These are phyloP conservation scores for Pseudogymnoascus sp. DNA, from an alignment of 2,329 filamentous ascomycete species.

Conservation along the genomic window DNA sequence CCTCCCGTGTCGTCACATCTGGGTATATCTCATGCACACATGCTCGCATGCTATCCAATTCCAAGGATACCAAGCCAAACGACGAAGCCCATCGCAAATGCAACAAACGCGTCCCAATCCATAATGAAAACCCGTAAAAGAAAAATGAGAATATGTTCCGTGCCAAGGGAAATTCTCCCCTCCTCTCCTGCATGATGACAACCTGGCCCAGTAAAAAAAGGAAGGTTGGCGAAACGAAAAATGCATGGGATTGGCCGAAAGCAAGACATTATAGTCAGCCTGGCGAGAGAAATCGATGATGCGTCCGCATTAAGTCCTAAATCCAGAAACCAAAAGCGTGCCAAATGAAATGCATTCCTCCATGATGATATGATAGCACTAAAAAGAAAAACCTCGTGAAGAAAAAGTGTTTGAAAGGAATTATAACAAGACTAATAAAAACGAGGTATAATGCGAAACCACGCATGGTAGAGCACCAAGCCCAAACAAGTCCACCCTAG, in stretches of 20 bases:
- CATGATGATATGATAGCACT: not conserved
- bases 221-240: not conserved
- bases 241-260: not conserved
- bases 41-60: constrained; percentile 9
- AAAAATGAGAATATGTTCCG: not conserved
- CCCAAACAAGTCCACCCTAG: constrained; percentile 9
- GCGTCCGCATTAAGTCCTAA: not conserved
- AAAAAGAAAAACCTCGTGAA: not conserved
- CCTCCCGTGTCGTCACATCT: constrained; percentile 7
- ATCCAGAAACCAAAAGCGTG: not conserved
- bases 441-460: constrained; percentile 8
- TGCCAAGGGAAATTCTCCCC: not conserved
- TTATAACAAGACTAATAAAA: constrained; percentile 1
- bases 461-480: not conserved
- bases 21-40: constrained; percentile 8
- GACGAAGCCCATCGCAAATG: constrained; percentile 8
- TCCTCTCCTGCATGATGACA: not conserved
- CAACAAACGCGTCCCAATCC: constrained; percentile 3
- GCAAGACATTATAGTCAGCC: not conserved
- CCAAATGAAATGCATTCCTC: constrained; percentile 5
- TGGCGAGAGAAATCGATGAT: not conserved
- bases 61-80: constrained; percentile 8
- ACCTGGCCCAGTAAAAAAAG: not conserved
- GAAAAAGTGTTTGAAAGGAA: not conserved
- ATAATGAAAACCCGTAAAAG: not conserved